These are phyloP conservation scores for Raffaelea albimanens DNA, from an alignment of 2,329 filamentous ascomycete genomes.

Conservation along the genomic window DNA sequence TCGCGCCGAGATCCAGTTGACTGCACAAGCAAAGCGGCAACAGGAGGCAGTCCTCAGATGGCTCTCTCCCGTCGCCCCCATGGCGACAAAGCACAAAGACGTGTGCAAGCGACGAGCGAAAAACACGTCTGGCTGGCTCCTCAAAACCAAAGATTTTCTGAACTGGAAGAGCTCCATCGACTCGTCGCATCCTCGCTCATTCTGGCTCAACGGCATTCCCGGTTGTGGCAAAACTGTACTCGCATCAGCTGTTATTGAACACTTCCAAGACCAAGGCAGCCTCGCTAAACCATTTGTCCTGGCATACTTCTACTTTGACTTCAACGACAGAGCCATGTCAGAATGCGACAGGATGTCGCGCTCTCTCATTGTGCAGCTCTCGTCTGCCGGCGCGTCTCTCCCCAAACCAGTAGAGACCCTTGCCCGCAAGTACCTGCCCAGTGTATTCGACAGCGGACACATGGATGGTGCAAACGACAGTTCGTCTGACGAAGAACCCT, in stretches of 20 bases:
- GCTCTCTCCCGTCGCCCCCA: neutral
- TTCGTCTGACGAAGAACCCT: too few species aligned
- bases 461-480: too few species aligned
- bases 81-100: neutral
- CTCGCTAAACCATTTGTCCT: neutral
- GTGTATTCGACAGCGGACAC: neutral
- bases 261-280: neutral
- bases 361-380: neutral
- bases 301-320: slow-evolving; percentile 2
- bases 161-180: neutral
- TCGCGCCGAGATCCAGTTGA: neutral
- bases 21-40: too few species aligned
- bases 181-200: neutral
- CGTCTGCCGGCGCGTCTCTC: neutral
- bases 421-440: neutral
- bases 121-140: neutral
- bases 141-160: neutral
- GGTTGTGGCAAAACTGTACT: slow-evolving; percentile 1
- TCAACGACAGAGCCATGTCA: neutral
- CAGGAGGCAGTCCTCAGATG: too few species aligned
- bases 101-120: neutral
- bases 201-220: neutral
- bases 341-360: neutral
- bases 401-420: neutral
- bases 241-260: neutral